Evolutionary conservation across 306 rosid species (phyloP).

Genomic region (Fagus crenata): DNA sequence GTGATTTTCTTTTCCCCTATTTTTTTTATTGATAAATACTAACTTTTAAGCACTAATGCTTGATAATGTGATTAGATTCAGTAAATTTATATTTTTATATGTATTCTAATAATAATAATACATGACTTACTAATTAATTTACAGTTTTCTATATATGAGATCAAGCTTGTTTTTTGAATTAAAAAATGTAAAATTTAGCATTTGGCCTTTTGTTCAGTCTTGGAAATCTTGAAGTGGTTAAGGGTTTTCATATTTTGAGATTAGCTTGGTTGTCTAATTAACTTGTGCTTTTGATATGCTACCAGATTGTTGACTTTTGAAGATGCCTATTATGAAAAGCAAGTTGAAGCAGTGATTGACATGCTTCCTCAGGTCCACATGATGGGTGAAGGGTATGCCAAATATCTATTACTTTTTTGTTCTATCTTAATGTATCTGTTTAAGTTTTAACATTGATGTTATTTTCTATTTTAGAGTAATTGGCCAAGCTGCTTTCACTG

Average conservation of each 20-base stretch:
- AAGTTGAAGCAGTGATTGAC: constrained; percentile 44
- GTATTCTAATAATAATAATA: neutral
- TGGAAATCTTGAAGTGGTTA: neutral
- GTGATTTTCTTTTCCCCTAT: neutral
- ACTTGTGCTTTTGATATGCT: constrained; percentile 34
- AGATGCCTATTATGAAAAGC: constrained; percentile 66
- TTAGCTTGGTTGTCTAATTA: constrained; percentile 28
- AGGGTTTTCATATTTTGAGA: constrained; percentile 18
- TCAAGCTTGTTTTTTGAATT: constrained; percentile 16
- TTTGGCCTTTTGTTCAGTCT: neutral
- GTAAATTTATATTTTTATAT: neutral
- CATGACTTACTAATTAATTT: neutral
- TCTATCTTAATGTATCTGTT: neutral
- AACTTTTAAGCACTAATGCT: neutral
- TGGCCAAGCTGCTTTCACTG: constrained; percentile 75
- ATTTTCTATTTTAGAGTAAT: constrained; percentile 46
- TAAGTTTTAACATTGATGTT: constrained; percentile 25
- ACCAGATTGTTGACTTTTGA: constrained; percentile 68
- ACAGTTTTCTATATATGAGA: neutral
- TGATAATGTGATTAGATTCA: neutral
- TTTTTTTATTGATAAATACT: neutral
- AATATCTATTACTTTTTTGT: neutral
- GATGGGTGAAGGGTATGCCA: constrained; percentile 77
- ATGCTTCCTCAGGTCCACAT: constrained; percentile 60
- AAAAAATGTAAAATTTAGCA: neutral